Evolutionary conservation across 2,329 filamentous ascomycete genomes (phyloP), one percentile per base, ranked within the genome.

Genomic region (Aspergillus puulaauensis): DNA sequence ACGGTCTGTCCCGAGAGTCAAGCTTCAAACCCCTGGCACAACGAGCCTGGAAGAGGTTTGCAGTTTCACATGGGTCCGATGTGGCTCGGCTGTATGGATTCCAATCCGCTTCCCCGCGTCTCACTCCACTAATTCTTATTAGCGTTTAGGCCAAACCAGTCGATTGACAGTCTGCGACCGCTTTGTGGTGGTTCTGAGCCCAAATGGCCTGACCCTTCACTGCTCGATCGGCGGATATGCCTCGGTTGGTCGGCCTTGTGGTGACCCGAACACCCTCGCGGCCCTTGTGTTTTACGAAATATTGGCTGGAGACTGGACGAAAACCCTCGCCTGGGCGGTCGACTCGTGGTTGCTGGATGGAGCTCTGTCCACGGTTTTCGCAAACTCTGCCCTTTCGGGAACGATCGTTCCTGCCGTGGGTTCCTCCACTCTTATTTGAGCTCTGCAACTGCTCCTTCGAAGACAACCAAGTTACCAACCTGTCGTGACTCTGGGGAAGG

Each of bases 351-450:
- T 48, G 45, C 45, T 15, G 23, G 14, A 15, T 12, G 43, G 14
- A 21, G 44, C 44, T 33, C 23, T n/a, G 19, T 8, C 9, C 8
- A 31, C 27, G 27, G 8, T 31, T 17, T 58, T 57, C 56, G 56
- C 53, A 59, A 59, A 33, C 8, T 50, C 54, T 57, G 41, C 41
- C 46, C 15, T 17, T 58, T 46, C 50, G 35, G 33, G 53, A 41
- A 23, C 11, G 27, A 46, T 43, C 35, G 50, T 52, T 58, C 44
- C 43, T 57, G 19, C 37, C 47, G 62, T 61, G 46, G 44, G 3
- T 4, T 11, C 27, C 8, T 31, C 27, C 27, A 11, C 27, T 4
- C 27, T 31, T 31, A 31, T 31, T 31, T 31, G 27, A 31, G 27
- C 27, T 31, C 9, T 31, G 27, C 23, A 31, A 11, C 27, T 9